phyloP scores from a whole-genome alignment of 2,329 filamentous ascomycete species.

The Verticillium dahliae region DNA sequence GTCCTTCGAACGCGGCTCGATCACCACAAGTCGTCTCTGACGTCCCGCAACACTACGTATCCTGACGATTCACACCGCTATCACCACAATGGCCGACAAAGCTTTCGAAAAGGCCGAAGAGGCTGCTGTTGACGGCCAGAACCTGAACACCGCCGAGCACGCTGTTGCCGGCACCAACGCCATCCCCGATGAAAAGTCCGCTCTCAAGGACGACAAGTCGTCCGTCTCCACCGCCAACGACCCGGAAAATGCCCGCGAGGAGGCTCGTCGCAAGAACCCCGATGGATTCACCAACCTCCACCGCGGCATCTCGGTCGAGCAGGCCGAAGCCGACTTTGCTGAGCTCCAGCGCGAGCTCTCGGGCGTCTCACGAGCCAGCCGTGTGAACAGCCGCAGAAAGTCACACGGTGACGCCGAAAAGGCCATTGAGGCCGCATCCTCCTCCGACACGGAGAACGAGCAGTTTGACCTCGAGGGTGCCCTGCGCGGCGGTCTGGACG shows the following conservation, averaged over 20 bases:
- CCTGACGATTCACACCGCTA: neutral
- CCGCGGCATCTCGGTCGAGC: conserved; percentile 55
- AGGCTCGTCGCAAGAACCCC: conserved; percentile 38
- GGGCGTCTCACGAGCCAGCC: conserved; percentile 47
- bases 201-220: neutral
- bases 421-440: conserved; percentile 26
- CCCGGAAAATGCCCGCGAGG: conserved; percentile 20
- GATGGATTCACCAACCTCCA: conserved; percentile 34
- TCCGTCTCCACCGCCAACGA: conserved; percentile 14
- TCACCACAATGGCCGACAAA: conserved; percentile 19
- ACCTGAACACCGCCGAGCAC: conserved; percentile 14
- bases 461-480: conserved; percentile 71
- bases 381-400: conserved; percentile 24
- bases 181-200: neutral
- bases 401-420: conserved; percentile 52
- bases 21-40: neutral
- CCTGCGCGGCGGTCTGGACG: conserved; percentile 63
- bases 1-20: neutral
- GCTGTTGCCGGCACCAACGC: conserved; percentile 14
- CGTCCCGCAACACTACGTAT: neutral
- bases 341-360: conserved; percentile 58
- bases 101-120: conserved; percentile 20
- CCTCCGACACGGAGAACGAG: conserved; percentile 41
- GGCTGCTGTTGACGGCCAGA: conserved; percentile 19
- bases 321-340: conserved; percentile 65